Conservation (phyloP, 148 eudicot genomes). For the Rhododendron molle region DNA sequence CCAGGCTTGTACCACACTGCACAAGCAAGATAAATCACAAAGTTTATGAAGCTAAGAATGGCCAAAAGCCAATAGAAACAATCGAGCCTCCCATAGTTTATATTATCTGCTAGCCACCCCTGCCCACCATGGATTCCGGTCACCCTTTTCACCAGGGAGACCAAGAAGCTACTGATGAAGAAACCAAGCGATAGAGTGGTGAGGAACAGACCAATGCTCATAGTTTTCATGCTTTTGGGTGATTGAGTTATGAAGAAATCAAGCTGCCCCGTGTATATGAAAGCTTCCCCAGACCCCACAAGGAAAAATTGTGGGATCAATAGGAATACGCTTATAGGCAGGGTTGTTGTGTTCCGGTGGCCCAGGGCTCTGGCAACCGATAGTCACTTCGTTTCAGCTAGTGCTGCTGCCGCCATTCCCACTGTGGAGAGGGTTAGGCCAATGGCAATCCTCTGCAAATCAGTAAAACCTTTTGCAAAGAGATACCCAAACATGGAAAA, state of each 20-base stretch:
- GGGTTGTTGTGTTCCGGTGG: slow-evolving; percentile 14
- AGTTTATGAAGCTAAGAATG: slow-evolving; percentile 42
- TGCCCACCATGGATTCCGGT: slow-evolving; percentile 26
- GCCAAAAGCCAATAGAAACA: slow-evolving; percentile 55
- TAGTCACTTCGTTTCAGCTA: slow-evolving; percentile 49
- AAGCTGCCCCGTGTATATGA: slow-evolving; percentile 80
- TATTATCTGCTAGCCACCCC: slow-evolving; percentile 66
- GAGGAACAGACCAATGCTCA: slow-evolving; percentile 81
- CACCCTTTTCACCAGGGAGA: slow-evolving; percentile 43
- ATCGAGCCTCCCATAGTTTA: slow-evolving; percentile 68
- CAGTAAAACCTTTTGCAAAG: slow-evolving; percentile 48
- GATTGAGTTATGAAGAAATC: slow-evolving; percentile 82
- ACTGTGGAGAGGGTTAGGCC: slow-evolving; percentile 55
- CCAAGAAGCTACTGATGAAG: slow-evolving; percentile 71
- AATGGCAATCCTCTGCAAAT: slow-evolving; percentile 54
- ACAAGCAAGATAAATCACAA: slow-evolving; percentile 45
- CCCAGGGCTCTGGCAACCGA: slow-evolving; percentile 37
- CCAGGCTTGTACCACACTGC: slow-evolving; percentile 58
- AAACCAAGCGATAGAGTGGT: slow-evolving; percentile 67
- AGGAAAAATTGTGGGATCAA: slow-evolving; percentile 76
- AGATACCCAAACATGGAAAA: not conserved
- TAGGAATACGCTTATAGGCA: slow-evolving; percentile 56
- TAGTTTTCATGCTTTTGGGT: slow-evolving; percentile 78
- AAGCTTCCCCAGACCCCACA: slow-evolving; percentile 75
- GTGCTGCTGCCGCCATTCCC: slow-evolving; percentile 69